Percentiles rank a stretch among this genome's conserved stretches.
phyloP scores from a whole-genome alignment of 345 rosid species.

The Citrus hindsii region DNA sequence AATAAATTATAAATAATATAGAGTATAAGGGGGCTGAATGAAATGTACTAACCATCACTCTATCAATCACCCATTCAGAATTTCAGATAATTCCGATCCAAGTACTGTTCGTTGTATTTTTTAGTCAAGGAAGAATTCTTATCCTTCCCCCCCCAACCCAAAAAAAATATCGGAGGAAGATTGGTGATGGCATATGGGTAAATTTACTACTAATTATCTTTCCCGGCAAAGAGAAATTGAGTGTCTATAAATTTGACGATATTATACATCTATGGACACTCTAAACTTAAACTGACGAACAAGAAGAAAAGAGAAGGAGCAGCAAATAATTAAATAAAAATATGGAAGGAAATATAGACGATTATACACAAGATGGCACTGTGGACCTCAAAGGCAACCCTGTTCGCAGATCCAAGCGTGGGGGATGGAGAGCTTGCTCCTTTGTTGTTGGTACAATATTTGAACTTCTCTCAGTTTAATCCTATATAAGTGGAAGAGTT shows the following conservation, averaged over 20 bases:
- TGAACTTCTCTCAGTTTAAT: not conserved
- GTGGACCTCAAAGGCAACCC: slow-evolving; percentile 84
- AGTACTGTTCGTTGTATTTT: too few species aligned
- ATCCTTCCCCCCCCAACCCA: too few species aligned
- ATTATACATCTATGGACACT: not conserved
- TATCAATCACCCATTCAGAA: not conserved
- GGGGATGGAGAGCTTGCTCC: slow-evolving; percentile 88
- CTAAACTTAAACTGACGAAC: not conserved
- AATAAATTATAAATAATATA: too few species aligned
- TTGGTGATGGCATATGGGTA: not conserved
- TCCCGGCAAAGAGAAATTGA: not conserved
- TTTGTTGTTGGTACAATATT: slow-evolving; percentile 64
- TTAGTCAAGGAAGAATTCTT: not conserved
- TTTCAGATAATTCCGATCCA: too few species aligned
- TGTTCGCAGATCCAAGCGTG: slow-evolving; percentile 68
- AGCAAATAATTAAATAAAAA: not conserved
- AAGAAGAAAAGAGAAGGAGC: not conserved
- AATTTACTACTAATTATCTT: not conserved
- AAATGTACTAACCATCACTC: too few species aligned
- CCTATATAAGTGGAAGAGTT: not conserved
- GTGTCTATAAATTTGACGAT: not conserved
- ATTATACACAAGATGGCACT: slow-evolving; percentile 88
- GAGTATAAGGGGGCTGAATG: too few species aligned
- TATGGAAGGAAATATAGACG: slow-evolving; percentile 35
- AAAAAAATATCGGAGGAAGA: not conserved